A percentile compares a stretch with the other conserved stretches of the same genome.
Evolutionary conservation across 345 rosid genomes (phyloP).

Genomic region (Bretschneidera sinensis): DNA sequence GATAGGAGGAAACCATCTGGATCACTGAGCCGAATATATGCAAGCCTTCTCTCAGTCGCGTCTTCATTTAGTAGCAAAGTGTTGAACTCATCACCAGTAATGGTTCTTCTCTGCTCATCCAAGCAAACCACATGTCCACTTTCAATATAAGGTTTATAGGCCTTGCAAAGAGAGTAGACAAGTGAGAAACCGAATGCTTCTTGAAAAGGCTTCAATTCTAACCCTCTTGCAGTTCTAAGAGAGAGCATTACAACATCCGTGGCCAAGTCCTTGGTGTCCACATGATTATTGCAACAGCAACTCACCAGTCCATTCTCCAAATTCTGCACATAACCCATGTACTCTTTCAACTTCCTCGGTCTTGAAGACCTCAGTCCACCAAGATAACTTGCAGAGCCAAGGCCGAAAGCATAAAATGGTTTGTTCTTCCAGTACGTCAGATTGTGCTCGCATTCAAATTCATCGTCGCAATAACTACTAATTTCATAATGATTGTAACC

Average conservation of each 20-base stretch:
- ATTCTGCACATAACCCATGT: conserved; percentile 50
- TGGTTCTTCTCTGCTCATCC: conserved; percentile 47
- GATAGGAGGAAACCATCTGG: conserved; percentile 92
- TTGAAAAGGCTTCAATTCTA: conserved; percentile 53
- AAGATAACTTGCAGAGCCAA: conserved; percentile 89
- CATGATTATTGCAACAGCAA: conserved; percentile 22
- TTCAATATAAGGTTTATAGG: conserved; percentile 54
- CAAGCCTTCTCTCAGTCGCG: conserved; percentile 33
- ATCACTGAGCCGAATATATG: conserved; percentile 65
- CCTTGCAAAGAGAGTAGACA: conserved; percentile 49
- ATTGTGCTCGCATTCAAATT: conserved; percentile 78
- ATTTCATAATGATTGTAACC: conserved; percentile 83
- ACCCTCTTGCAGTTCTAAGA: conserved; percentile 75
- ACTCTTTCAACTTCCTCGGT: conserved; percentile 76
- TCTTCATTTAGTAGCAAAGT: conserved; percentile 24
- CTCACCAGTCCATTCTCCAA: conserved; percentile 50
- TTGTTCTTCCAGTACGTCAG: conserved; percentile 78
- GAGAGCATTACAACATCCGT: conserved; percentile 84
- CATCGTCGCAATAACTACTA: conserved; percentile 65
- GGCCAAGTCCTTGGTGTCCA: conserved; percentile 63
- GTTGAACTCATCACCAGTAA: conserved; percentile 38
- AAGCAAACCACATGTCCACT: conserved; percentile 73
- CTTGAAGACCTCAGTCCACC: conserved; percentile 82
- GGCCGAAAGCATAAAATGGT: conserved; percentile 83
- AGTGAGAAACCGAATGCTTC: conserved; percentile 59